A percentile compares a stretch with the other conserved stretches of the same genome.
These are phyloP conservation scores for Pleurotus citrinopileatus DNA, from an alignment of 768 basidiomycete species.

Conservation along the genomic window DNA sequence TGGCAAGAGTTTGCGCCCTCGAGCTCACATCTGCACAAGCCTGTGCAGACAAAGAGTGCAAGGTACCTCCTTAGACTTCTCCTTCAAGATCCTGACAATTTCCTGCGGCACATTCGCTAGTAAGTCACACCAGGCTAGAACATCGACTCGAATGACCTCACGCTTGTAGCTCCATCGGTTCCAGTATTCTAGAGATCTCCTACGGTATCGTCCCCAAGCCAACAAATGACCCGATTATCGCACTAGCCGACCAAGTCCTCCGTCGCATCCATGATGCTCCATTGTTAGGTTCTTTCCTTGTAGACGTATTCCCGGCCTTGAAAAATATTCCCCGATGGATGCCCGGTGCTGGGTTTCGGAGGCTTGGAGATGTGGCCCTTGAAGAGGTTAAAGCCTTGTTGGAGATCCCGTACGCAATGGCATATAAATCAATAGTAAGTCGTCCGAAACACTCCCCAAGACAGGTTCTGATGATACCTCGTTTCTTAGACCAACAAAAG, in stretches of 20 bases:
- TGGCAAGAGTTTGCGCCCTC: conserved; percentile 29
- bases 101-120: conserved; percentile 17
- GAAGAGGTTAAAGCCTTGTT: neutral
- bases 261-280: too few relatives aligned
- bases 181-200: conserved; percentile 23
- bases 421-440: neutral
- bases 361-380: neutral
- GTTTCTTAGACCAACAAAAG: neutral
- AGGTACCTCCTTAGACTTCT: conserved; percentile 28
- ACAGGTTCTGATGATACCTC: neutral
- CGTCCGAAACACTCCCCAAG: too few relatives aligned
- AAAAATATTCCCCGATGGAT: conserved; percentile 4
- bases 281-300: conserved; percentile 24
- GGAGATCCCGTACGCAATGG: neutral
- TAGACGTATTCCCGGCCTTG: conserved; percentile 16
- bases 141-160: too few relatives aligned
- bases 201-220: conserved; percentile 31
- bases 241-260: too few relatives aligned
- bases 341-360: conserved; percentile 5
- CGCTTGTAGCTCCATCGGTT: neutral
- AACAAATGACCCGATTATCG: conserved; percentile 25
- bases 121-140: too few relatives aligned
- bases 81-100: conserved; percentile 21
- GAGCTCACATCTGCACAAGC: conserved; percentile 21
- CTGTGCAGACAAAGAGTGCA: conserved; percentile 27